Evolutionary conservation across 2,329 filamentous ascomycete genomes (phyloP).

Genomic region (Gliomastix tumulicola): DNA sequence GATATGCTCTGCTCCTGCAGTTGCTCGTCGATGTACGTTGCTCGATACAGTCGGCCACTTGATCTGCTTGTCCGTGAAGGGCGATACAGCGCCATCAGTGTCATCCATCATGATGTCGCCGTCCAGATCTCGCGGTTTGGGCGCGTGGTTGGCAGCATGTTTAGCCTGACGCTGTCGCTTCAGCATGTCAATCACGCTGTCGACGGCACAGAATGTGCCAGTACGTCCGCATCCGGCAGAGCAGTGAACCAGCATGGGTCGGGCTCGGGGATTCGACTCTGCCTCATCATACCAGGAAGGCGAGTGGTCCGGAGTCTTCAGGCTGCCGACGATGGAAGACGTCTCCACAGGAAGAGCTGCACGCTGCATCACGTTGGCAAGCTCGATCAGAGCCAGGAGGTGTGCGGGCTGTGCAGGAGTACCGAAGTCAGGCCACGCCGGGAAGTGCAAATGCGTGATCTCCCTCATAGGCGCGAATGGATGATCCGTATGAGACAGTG

Average conservation of each 20-base stretch:
- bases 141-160: conserved; percentile 7
- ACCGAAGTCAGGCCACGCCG: conserved; percentile 96
- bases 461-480: conserved; percentile 85
- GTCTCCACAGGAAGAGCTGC: conserved; percentile 42
- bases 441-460: conserved; percentile 90
- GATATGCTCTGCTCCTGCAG: no score
- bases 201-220: conserved; percentile 93
- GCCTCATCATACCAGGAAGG: conserved; percentile 52
- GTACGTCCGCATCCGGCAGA: conserved; percentile 94
- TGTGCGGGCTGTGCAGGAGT: conserved; percentile 84
- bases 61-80: conserved; percentile 13
- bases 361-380: conserved; percentile 69
- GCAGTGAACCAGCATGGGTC: conserved; percentile 88
- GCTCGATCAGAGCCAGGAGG: conserved; percentile 80
- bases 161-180: conserved; percentile 64
- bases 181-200: conserved; percentile 92
- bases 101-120: conserved; percentile 40
- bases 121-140: conserved; percentile 19
- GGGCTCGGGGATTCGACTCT: conserved; percentile 39
- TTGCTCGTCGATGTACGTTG: not conserved
- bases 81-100: conserved; percentile 18
- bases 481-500: conserved; percentile 65
- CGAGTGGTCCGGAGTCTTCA: conserved; percentile 16
- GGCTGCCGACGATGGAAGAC: conserved; percentile 22
- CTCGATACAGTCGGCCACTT: no score